Conservation (phyloP, 345 rosid species). For the Murraya koenigii region DNA sequence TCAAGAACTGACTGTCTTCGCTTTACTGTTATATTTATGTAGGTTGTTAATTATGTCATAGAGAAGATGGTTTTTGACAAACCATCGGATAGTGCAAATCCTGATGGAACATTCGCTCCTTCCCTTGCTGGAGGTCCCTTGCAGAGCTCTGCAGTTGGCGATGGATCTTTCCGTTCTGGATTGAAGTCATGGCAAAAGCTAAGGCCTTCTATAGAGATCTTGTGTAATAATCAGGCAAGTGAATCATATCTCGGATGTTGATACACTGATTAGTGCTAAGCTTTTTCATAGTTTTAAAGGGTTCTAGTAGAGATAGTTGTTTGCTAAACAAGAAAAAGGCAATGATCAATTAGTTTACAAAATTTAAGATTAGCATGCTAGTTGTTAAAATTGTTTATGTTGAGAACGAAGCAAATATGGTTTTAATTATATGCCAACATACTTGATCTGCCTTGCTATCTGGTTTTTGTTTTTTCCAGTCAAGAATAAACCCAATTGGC, state of each 20-base stretch:
- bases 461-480: background rate
- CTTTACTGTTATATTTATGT: conserved; percentile 23
- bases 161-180: conserved; percentile 63
- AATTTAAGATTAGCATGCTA: background rate
- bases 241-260: background rate
- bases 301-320: background rate
- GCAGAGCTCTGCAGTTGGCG: conserved; percentile 64
- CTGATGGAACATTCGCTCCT: conserved; percentile 62
- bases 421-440: background rate
- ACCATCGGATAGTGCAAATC: conserved; percentile 53
- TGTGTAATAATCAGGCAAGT: conserved; percentile 96
- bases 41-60: conserved; percentile 93
- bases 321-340: too few relatives aligned
- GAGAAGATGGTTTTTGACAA: conserved; percentile 93
- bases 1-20: conserved; percentile 3
- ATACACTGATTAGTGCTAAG: background rate
- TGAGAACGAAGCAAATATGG: background rate
- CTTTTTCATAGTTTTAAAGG: background rate
- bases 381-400: background rate
- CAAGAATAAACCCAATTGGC: background rate
- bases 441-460: background rate
- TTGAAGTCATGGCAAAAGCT: conserved; percentile 75
- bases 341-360: background rate
- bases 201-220: conserved; percentile 84
- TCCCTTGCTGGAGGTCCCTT: conserved; percentile 58